Conservation (phyloP, 2,329 filamentous ascomycete genomes). For the Pseudonectria buxi region DNA sequence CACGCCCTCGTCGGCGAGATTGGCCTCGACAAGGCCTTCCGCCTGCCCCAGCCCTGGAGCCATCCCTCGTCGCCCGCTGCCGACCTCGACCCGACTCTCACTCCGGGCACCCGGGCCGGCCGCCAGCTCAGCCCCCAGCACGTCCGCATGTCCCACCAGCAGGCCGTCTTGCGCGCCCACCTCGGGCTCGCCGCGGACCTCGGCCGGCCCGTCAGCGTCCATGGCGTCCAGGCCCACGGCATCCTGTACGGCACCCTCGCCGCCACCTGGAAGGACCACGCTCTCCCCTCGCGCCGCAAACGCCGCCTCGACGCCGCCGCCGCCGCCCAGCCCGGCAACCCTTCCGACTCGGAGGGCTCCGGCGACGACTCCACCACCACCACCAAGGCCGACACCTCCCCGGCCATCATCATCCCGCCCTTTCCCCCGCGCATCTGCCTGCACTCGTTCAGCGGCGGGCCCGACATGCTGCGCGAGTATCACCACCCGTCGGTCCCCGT, state of each 20-base stretch:
- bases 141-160: constrained; percentile 64
- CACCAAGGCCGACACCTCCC: too few species aligned
- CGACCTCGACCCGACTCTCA: constrained; percentile 36
- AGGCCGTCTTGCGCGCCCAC: constrained; percentile 57
- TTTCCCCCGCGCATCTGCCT: constrained; percentile 88
- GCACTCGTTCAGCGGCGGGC: constrained; percentile 82
- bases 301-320: constrained; percentile 40
- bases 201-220: constrained; percentile 59
- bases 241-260: constrained; percentile 59
- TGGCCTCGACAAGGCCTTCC: constrained; percentile 70
- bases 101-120: constrained; percentile 65
- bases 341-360: constrained; percentile 31
- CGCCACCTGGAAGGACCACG: constrained; percentile 63
- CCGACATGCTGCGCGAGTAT: constrained; percentile 72
- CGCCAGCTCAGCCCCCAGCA: constrained; percentile 60
- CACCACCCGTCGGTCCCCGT: constrained; percentile 65
- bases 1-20: constrained; percentile 68
- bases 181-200: constrained; percentile 64
- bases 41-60: constrained; percentile 57
- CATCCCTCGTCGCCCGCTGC: constrained; percentile 19
- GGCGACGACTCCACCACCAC: constrained; percentile 17
- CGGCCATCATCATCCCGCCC: constrained; percentile 29
- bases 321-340: constrained; percentile 36
- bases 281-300: constrained; percentile 58
- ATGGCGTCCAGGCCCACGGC: constrained; percentile 72